Base-by-base conservation (phyloP, 208 protist genomes). In the Leishmania braziliensis region DNA sequence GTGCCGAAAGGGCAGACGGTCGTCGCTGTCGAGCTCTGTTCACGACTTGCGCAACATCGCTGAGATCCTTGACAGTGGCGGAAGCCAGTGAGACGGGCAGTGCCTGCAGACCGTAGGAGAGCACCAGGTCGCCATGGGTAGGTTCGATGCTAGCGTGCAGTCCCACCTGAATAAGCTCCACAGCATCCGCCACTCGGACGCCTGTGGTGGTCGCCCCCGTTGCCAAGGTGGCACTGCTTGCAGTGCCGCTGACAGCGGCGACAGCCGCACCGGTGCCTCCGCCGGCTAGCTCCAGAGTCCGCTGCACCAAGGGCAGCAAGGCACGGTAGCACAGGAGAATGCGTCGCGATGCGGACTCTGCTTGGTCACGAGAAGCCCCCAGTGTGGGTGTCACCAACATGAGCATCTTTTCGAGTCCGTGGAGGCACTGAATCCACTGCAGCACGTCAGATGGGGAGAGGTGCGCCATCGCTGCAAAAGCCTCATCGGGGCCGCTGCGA, bases 31-130 rank as follows among this genome's bases (percentile, higher is more conserved):
- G 82, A 9, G 90, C 77, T 63, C 78, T 87, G 62, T 85, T 88
- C 43, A 95, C 77, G n/a, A 88, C 62, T 66, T 92, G 90, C n/a
- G 79, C 65, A 12, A 87, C 75, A 68, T 82, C 43, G 68, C 86
- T 89, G 43, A 91, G 69, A 58, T 95, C 90, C 29, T 85, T 88
- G 56, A 84, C 79, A 0, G 88, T 86, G 46, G 88, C 84, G 1
- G 89, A 60, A 12, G 53, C 14, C 43, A 86, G 51, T 20, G 73
- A 33, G 20, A 48, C n/a, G 20, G 82, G 66, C 56, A 86, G 36
- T 5, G 78, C 75, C 33, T 66, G 82, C 56, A 86, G 78, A 1
- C 73, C 82, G 54, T 78, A 66, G 26, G 26, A 16, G n/a, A 86
- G 77, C 2, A 60, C 74, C 26, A 86, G 68, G 3, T 75, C 73